Evolutionary conservation across 371 early-diverging fungal genomes (phyloP), one percentile per base, ranked within the genome.

Genomic region (Actinomucor elegans): DNA sequence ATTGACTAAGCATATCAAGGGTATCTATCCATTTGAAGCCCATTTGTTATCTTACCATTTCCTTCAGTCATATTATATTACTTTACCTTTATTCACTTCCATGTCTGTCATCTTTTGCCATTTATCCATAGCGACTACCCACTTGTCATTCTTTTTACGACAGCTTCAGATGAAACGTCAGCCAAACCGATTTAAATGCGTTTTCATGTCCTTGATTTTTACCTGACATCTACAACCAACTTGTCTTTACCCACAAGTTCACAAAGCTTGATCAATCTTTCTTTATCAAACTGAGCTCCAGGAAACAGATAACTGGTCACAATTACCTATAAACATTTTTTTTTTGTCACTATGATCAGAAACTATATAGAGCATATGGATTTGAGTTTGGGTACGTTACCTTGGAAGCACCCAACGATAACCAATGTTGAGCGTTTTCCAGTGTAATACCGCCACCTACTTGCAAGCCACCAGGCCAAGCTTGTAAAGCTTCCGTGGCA

Each of bases 51-150:
- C n/a, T n/a, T n/a, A n/a, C n/a, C n/a, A n/a, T n/a, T n/a, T n/a
- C n/a, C n/a, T n/a, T n/a, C n/a, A n/a, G n/a, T n/a, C n/a, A n/a
- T n/a, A n/a, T n/a, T n/a, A n/a, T n/a, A 31, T 26, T 8, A 15
- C 6, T 49, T 14, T 61, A 86, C 87, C 87, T 69, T 84, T 64
- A 57, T 77, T 84, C 23, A 98, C 87, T 41, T 78, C 80, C 85
- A 90, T 86, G 59, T 95, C 91, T 5, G 98, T 97, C 65, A 90
- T 79, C 0, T 90, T 93, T 69, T 96, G 96, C 98, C 98, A 98
- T 61, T 94, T 90, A 68, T 97, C 84, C 93, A 95, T 96, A 9
- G 97, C 96, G 7, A 98, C 94, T 4, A 90, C 57, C 97, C 96
- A 98, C 46, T 81, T 79, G 51, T 80, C 71, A n/a, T 67, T 84